Conservation (phyloP, 1,284 basidiomycete genomes). For the Cryptococcus neoformans region DNA sequence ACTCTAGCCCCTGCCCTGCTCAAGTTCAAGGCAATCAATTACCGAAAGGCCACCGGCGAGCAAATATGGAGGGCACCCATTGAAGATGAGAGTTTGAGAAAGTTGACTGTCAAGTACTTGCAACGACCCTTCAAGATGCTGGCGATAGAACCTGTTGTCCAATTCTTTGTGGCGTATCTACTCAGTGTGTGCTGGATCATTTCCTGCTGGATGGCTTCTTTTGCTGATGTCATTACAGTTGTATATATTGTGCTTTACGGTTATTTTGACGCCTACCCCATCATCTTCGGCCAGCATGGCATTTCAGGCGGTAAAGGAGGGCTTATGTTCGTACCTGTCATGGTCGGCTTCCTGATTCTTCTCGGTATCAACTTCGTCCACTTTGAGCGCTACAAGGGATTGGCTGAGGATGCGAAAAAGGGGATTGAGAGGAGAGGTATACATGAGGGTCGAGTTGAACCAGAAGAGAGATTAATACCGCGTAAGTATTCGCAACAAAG, state of each 20-base stretch:
- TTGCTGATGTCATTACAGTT: conserved; percentile 10
- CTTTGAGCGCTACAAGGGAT: conserved; percentile 18
- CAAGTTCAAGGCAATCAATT: conserved; percentile 22
- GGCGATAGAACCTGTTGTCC: conserved; percentile 21
- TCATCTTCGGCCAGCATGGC: conserved; percentile 44
- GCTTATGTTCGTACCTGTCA: conserved; percentile 60
- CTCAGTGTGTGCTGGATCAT: conserved; percentile 12
- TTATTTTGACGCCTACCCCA: conserved; percentile 66
- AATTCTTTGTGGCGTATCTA: conserved; percentile 25
- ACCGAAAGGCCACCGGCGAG: conserved; percentile 17
- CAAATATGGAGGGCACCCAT: conserved; percentile 19
- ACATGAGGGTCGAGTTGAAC: conserved; percentile 20
- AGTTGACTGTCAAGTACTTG: conserved; percentile 19
- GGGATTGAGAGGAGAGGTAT: conserved; percentile 22
- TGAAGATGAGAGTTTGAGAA: conserved; percentile 22
- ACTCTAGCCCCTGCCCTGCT: conserved; percentile 20
- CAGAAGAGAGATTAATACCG: conserved; percentile 27
- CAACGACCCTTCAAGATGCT: conserved; percentile 26
- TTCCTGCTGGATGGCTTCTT: background rate
- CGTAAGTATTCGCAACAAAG: conserved; percentile 13
- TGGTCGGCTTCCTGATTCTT: conserved; percentile 45
- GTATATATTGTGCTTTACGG: conserved; percentile 49
- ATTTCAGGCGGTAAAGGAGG: conserved; percentile 55
- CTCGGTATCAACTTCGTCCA: conserved; percentile 13
- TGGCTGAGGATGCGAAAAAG: conserved; percentile 16